Conservation (phyloP, 2,329 filamentous ascomycete genomes). For the Penicillium thymicola region DNA sequence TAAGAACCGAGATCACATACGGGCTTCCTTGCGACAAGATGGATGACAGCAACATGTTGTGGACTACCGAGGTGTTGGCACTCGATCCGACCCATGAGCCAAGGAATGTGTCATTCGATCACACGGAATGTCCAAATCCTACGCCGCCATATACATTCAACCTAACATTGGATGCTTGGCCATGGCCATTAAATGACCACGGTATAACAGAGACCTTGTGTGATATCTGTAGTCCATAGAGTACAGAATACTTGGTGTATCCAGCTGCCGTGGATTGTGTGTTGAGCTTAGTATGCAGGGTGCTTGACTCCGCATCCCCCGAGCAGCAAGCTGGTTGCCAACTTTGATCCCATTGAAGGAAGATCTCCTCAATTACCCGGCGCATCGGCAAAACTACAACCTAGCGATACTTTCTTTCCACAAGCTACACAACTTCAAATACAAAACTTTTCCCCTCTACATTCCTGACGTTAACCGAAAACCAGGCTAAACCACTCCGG, state of each 20-base stretch:
- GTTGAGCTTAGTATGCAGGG: too few relatives aligned
- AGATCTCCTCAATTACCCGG: background rate
- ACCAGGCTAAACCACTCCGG: conserved; percentile 5
- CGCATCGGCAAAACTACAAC: background rate
- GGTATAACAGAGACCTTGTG: conserved; percentile 27
- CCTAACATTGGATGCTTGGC: conserved; percentile 21
- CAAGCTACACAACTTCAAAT: background rate
- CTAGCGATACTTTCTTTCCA: too few relatives aligned
- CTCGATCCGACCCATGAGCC: conserved; percentile 26
- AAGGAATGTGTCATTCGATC: conserved; percentile 26
- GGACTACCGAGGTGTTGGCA: conserved; percentile 6
- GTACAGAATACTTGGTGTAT: conserved; percentile 27
- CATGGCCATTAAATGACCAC: conserved; percentile 26
- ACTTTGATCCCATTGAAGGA: conserved; percentile 5
- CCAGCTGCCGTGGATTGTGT: conserved; percentile 11
- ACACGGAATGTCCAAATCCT: conserved; percentile 28
- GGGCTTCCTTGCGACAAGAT: background rate
- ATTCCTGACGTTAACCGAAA: background rate
- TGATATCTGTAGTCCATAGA: conserved; percentile 33
- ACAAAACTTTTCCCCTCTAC: rapidly evolving
- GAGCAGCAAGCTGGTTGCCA: background rate
- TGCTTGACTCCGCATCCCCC: background rate
- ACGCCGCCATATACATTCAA: conserved; percentile 24
- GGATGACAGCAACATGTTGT: conserved; percentile 8
- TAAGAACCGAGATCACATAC: conserved; percentile 21